Base-by-base conservation (phyloP, 2,329 filamentous ascomycete genomes). In the Biscogniauxia sp. region DNA sequence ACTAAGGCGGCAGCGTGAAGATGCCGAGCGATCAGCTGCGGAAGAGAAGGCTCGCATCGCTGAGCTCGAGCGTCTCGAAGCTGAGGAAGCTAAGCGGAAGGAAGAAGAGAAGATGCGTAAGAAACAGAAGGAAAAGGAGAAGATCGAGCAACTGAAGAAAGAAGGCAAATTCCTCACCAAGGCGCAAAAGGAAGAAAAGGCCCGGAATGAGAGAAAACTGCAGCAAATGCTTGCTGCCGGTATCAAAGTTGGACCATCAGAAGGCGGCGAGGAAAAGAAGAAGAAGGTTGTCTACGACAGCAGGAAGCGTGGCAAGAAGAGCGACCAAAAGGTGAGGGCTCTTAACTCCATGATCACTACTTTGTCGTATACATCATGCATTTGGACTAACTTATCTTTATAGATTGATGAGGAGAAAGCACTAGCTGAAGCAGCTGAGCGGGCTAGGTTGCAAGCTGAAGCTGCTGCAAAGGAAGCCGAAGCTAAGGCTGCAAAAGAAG, bases 101-200 rank as follows among this genome's bases (percentile, higher is more conserved):
- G 90, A 91, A 70, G 92, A 94, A 72, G 86, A 87, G 56, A 91
- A 86, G 76, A 87, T 87, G 1, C 77, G 87, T 51, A 94, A 91
- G 82, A 95, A 94, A 81, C 90, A 92, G 70, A 92, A 86, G 73
- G 92, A 96, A 70, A 94, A 91, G 80, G 90, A 93, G 75, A 91
- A 85, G 76, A 88, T 94, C 62, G 92, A 95, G 73, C 89, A 94
- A 78, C 84, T 92, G 59, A 95, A 94, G 84, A 92, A 90, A 75
- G 91, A 93, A 74, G 92, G 92, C 74, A 94, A 92, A 72, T 94
- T 90, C 77, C 79, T 94, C 71, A 94, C 91, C 66, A 93, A 94
- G 77, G 91, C 91, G 15, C 91, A 96, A 74, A 91, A 88, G 72
- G 90, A 93, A 70, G 90, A 91, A 72, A 92, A 92, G 78, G 88